Conservation (phyloP, 106 monocot genomes). For the Gastrodia elata region DNA sequence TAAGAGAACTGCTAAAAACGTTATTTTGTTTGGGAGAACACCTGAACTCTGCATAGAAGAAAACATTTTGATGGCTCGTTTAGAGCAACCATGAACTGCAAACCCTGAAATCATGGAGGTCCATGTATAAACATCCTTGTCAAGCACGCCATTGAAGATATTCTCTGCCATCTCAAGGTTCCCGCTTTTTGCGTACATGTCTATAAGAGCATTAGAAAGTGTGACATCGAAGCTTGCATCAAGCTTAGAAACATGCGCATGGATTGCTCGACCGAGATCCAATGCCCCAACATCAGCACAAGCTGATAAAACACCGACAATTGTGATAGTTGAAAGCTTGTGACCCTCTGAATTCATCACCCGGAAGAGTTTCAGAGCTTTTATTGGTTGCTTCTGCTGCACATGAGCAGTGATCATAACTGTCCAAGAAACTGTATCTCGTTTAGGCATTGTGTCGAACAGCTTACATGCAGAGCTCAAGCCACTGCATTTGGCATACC, state of each 20-base stretch:
- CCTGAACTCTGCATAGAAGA: constrained; percentile 12
- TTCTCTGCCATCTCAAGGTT: constrained; percentile 19
- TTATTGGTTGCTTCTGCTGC: constrained; percentile 13
- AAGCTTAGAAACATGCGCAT: constrained; percentile 26
- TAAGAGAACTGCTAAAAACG: constrained; percentile 30
- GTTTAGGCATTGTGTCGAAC: constrained; percentile 22
- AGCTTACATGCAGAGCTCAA: constrained; percentile 14
- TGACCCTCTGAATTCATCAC: constrained; percentile 24
- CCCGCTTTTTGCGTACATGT: constrained; percentile 69
- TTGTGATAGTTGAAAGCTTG: constrained; percentile 16
- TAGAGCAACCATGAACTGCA: constrained; percentile 27
- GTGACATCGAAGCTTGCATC: constrained; percentile 15
- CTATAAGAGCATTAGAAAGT: constrained; percentile 36
- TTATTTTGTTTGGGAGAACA: constrained; percentile 32
- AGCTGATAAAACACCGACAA: constrained; percentile 33
- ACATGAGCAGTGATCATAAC: constrained; percentile 34
- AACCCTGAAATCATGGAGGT: constrained; percentile 41
- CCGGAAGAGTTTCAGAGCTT: constrained; percentile 25
- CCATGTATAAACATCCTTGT: constrained; percentile 41
- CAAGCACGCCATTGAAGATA: constrained; percentile 14
- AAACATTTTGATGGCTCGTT: constrained; percentile 15
- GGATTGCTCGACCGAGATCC: constrained; percentile 31
- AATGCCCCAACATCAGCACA: constrained; percentile 44
- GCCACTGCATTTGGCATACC: constrained; percentile 18
- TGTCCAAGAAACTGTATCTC: constrained; percentile 29